phyloP scores from a whole-genome alignment of 2,329 filamentous ascomycete species.

The Fusarium mundagurra region DNA sequence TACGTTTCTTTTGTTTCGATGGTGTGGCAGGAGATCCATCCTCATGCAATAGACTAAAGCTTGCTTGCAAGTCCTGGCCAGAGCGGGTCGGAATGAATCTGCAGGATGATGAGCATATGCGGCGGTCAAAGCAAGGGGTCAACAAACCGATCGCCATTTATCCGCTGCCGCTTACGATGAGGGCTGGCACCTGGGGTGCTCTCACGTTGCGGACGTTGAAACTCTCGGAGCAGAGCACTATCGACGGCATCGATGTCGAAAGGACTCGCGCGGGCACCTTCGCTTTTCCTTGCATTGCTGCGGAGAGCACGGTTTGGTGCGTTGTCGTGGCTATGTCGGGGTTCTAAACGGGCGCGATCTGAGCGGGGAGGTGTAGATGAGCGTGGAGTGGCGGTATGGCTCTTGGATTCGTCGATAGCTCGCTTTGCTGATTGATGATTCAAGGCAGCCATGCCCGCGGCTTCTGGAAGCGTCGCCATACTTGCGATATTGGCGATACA shows the following conservation, averaged over 20 bases:
- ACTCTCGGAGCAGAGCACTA: conserved; percentile 60
- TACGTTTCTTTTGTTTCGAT: conserved; percentile 83
- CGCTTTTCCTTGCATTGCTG: conserved; percentile 49
- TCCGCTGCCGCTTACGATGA: conserved; percentile 67
- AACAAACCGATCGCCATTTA: conserved; percentile 69
- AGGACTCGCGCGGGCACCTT: conserved; percentile 48
- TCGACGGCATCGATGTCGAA: conserved; percentile 63
- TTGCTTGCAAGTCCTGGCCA: conserved; percentile 91
- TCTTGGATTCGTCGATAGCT: conserved; percentile 47
- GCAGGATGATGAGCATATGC: conserved; percentile 38
- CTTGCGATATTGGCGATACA: conserved; percentile 18
- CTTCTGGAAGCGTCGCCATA: conserved; percentile 51
- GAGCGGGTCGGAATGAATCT: conserved; percentile 96
- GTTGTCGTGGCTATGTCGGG: conserved; percentile 52
- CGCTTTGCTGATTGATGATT: conserved; percentile 48
- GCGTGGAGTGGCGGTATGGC: conserved; percentile 48
- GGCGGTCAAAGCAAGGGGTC: not conserved
- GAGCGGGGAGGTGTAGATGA: conserved; percentile 57
- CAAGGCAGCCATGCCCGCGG: conserved; percentile 41
- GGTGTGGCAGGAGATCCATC: conserved; percentile 93
- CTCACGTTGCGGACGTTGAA: conserved; percentile 61
- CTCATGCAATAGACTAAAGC: conserved; percentile 90
- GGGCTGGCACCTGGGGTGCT: conserved; percentile 64
- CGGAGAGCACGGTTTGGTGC: conserved; percentile 47
- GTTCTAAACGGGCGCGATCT: conserved; percentile 56